Evolutionary conservation across 140 eudicot species (phyloP).

Genomic region (Flaveria floridana): DNA sequence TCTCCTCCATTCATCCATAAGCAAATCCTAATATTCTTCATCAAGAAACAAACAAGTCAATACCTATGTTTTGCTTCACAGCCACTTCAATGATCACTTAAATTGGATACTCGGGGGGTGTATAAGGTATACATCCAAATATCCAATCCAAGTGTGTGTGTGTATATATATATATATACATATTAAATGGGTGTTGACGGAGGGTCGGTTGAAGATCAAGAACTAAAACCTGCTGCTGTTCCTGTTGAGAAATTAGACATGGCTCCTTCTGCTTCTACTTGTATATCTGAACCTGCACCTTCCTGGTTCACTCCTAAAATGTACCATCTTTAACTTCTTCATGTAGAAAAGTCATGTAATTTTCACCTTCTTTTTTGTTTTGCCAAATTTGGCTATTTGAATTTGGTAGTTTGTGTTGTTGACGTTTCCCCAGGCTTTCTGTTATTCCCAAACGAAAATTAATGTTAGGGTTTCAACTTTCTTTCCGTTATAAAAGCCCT

Average conservation of each 20-base stretch:
- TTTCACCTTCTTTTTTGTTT: not conserved
- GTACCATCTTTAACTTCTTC: slow-evolving; percentile 31
- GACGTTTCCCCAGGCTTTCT: slow-evolving; percentile 18
- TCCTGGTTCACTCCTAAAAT: slow-evolving; percentile 97
- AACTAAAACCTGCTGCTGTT: slow-evolving; percentile 19
- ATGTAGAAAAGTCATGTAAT: not conserved
- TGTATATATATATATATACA: not conserved
- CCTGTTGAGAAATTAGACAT: slow-evolving; percentile 32
- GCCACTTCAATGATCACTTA: not conserved
- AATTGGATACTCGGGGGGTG: slow-evolving; percentile 2
- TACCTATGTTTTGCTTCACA: not conserved
- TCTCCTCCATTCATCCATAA: not conserved
- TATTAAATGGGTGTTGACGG: slow-evolving; percentile 32
- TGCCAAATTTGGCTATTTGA: not conserved
- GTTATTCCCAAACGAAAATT: slow-evolving; percentile 9
- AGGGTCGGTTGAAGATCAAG: slow-evolving; percentile 31
- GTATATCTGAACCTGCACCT: slow-evolving; percentile 31
- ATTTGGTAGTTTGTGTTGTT: not conserved
- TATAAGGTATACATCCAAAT: not conserved
- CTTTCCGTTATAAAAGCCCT: not conserved
- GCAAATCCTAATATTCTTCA: not conserved
- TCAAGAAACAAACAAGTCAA: slow-evolving; percentile 6
- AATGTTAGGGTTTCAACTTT: slow-evolving; percentile 23
- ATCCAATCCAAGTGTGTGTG: not conserved
- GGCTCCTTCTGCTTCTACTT: slow-evolving; percentile 25